Evolutionary conservation across 2,329 filamentous ascomycete genomes (phyloP), one percentile per base, ranked within the genome.

Genomic region (Arthrobotrys conoides): DNA sequence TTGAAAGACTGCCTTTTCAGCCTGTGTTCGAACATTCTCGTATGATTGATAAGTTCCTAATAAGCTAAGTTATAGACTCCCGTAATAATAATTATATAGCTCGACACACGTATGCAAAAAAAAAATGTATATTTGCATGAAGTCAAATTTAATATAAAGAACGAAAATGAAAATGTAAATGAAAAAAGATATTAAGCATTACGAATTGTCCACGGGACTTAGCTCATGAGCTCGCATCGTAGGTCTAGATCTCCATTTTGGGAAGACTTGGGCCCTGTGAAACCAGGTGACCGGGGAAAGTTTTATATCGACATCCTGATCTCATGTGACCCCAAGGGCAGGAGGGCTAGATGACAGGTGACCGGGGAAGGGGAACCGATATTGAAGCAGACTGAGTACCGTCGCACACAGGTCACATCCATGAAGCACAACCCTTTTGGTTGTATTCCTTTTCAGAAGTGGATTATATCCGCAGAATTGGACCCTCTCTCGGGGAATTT

Each of bases 301-400:
- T 77, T 78, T 78, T 78, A 78, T 78, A 78, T 69, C 68, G 55
- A 72, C 63, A 78, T 64, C 61, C 67, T 71, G 68, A 78, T 72
- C 68, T 72, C 75, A 78, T 78, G 75, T 78, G 75, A 78, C 75
- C 63, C 66, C 51, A 71, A 77, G 66, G 48, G 61, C 41, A 72
- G 36, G 33, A 68, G 51, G 44, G 38, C 46, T 46, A 68, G 53
- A 69, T 72, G 68, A 69, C 75, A 78, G 68, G 68, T 78, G 75
- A 59, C 53, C 68, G 55, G 75, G 68, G 63, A 65, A 57, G 36
- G 14, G 36, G 41, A 16, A 65, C 41, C n/a, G 36, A 36, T 65
- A 48, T 30, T 10, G 24, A 36, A 24, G 12, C 20, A 14, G 24
- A 30, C 41, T 66, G 27, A 61, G 33, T 41, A 41, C 36, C 10